Conservation (phyloP, 192 early-diverging fungal genomes). For the Backusella tarrabulga region DNA sequence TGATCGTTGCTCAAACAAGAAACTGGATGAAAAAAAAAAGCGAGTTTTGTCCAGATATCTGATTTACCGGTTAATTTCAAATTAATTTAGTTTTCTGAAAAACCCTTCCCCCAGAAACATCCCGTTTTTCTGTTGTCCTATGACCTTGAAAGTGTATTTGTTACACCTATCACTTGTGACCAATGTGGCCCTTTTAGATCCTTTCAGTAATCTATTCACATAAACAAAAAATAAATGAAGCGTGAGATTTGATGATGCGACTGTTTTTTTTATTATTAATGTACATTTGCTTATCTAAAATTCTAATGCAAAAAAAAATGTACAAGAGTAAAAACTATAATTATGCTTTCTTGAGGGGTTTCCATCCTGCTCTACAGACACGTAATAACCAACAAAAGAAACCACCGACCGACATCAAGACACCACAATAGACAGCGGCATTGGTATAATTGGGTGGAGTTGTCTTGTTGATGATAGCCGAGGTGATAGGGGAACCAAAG, state of each 20-base stretch:
- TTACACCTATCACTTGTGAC: no score
- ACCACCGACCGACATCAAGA: slow-evolving; percentile 12
- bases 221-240: background rate
- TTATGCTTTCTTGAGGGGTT: background rate
- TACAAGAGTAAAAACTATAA: background rate
- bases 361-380: slow-evolving; percentile 20
- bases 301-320: background rate
- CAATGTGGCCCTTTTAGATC: no score
- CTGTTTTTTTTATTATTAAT: background rate
- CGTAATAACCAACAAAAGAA: slow-evolving; percentile 15
- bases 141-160: no score
- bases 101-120: no score
- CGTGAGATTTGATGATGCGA: background rate
- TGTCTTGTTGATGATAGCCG: slow-evolving; percentile 26
- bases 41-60: no score
- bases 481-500: slow-evolving; percentile 39
- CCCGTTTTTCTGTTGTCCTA: no score
- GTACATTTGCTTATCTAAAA: background rate
- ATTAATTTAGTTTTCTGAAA: no score
- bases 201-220: no score
- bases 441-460: slow-evolving; percentile 7
- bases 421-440: slow-evolving; percentile 20
- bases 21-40: no score
- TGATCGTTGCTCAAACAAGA: no score
- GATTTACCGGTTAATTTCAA: no score